Evolutionary conservation across 2,329 filamentous ascomycete species (phyloP), one percentile per base, ranked within the genome.

Genomic region (Aspergillus felis): DNA sequence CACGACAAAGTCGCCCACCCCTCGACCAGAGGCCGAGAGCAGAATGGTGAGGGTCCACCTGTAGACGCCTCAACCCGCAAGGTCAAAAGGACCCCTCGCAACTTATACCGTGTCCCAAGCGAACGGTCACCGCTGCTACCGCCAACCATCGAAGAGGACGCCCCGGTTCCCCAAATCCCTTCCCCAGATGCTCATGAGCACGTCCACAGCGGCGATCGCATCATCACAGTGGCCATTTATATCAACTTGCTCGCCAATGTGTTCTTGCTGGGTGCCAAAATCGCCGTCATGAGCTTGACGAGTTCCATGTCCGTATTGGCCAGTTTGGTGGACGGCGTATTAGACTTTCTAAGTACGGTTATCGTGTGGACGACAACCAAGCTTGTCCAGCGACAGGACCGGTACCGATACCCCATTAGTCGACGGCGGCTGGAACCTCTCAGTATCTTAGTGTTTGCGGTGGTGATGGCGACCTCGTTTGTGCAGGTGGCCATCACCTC

Each of bases 181-280:
- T 77, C 79, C 22, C 72, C 76, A 3, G 74, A 79, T 3, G 60
- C 67, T 1, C 63, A 68, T 24, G 76, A 78, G 14, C 71, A 74
- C 7, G 76, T 92, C 2, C 88, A 92, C 68, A 90, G 87, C 61
- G 82, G 86, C 50, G 87, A 88, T 58, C 85, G 83, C 17, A 84
- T 96, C 51, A 91, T 97, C 51, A 88, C 87, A n/a, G 69, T 94
- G 22, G 92, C 93, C 46, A 94, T 97, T 67, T 93, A 92, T 72
- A 77, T 95, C 72, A 96, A 95, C 70, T 83, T 95, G 51, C 76
- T 83, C 24, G 92, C 91, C 57, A 96, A 96, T 70, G 79, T 85
- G 2, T 77, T 90, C 47, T 81, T 96, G 1, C 82, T 96, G 3
- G 82, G 83, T 6, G 85, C 90, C 59, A 96, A 96, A 72, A 84